A percentile compares a stretch with the other conserved stretches of the same genome.
phyloP scores from a whole-genome alignment of 2,329 filamentous ascomycete species.

The Fusarium ramigenum region DNA sequence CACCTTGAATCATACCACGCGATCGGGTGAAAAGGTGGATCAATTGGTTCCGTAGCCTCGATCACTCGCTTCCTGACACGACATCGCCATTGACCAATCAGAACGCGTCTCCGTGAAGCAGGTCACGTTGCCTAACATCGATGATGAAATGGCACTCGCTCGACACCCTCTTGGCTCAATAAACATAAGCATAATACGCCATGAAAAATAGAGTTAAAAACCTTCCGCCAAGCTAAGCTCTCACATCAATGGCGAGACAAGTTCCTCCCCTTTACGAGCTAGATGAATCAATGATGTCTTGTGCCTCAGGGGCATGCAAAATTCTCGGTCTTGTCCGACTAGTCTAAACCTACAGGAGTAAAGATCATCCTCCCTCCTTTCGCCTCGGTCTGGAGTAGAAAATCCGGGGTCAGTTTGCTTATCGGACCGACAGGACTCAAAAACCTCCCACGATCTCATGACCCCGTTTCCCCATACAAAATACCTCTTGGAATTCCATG shows the following conservation, averaged over 20 bases:
- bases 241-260: neutral
- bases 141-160: neutral
- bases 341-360: neutral
- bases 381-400: neutral
- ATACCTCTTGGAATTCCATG: neutral
- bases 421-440: neutral
- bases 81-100: neutral
- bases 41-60: neutral
- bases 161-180: neutral
- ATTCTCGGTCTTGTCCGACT: neutral
- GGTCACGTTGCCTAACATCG: neutral
- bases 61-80: neutral
- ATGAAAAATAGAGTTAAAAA: neutral
- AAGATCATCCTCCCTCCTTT: neutral
- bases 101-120: fast-evolving
- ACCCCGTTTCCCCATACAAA: neutral
- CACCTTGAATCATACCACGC: neutral
- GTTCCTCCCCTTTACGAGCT: neutral
- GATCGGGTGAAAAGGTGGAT: neutral
- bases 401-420: neutral
- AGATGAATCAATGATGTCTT: neutral
- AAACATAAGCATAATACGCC: neutral
- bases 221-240: neutral
- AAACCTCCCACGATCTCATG: neutral
- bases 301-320: neutral